Evolutionary conservation across 2,329 filamentous ascomycete genomes (phyloP).

Genomic region (Hirsutella rhossiliensis): DNA sequence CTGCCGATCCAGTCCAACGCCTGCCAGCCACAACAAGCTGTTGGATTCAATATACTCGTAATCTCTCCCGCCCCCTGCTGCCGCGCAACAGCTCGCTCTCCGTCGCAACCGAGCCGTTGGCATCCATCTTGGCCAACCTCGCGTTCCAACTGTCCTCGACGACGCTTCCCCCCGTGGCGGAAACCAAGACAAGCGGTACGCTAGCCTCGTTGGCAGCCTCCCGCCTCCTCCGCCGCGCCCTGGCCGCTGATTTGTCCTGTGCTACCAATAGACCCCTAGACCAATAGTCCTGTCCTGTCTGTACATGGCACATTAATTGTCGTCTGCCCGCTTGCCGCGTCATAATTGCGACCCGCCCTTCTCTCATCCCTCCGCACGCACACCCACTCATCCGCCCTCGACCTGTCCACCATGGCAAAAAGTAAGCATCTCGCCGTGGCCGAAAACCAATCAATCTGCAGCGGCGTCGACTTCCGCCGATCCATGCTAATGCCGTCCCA

Average conservation of each 20-base stretch:
- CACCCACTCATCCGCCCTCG: not conserved
- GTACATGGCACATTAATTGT: not conserved
- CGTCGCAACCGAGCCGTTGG: too few species aligned
- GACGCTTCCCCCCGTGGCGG: not conserved
- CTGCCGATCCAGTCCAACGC: too few species aligned
- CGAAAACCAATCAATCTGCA: not conserved
- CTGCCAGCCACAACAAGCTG: too few species aligned
- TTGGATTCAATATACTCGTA: too few species aligned
- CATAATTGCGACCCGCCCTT: not conserved
- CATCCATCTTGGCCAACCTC: too few species aligned
- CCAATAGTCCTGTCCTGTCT: too few species aligned
- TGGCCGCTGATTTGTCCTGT: not conserved
- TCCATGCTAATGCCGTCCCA: conserved; percentile 8
- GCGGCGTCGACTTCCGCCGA: too few species aligned
- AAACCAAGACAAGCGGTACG: not conserved
- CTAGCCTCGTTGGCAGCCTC: not conserved
- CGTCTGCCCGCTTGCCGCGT: not conserved
- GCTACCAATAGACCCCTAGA: not conserved
- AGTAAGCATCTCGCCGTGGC: not conserved
- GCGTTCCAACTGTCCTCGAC: not conserved
- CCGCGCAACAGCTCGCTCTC: too few species aligned
- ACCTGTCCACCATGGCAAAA: not conserved
- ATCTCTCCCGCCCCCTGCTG: too few species aligned
- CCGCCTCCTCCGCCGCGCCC: not conserved
- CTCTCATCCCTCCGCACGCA: not conserved